Conservation (phyloP, 495 filamentous ascomycete genomes). For the Aspergillus ostianus region DNA sequence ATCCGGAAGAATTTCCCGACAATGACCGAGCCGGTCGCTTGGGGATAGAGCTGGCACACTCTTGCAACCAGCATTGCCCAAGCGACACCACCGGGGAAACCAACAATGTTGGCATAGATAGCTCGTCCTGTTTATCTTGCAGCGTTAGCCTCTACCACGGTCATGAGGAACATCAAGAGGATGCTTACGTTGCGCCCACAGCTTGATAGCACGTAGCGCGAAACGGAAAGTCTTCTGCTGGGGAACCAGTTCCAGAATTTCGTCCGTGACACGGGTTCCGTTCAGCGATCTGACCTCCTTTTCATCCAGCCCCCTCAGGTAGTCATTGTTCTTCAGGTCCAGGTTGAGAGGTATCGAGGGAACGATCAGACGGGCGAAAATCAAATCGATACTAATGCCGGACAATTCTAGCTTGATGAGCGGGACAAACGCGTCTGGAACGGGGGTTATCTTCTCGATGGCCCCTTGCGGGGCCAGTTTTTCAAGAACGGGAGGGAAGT, state of each 20-base stretch:
- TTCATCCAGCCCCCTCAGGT: conserved; percentile 84
- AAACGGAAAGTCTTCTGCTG: conserved; percentile 84
- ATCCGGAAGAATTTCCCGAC: conserved; percentile 92
- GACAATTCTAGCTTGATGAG: conserved; percentile 93
- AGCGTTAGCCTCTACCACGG: conserved; percentile 6
- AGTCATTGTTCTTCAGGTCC: conserved; percentile 74
- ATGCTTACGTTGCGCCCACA: conserved; percentile 83
- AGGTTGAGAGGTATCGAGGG: conserved; percentile 70
- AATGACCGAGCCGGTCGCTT: conserved; percentile 79
- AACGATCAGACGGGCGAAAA: conserved; percentile 77
- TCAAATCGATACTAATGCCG: conserved; percentile 91
- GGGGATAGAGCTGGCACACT: conserved; percentile 96
- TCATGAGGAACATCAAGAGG: background rate
- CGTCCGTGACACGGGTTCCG: conserved; percentile 87
- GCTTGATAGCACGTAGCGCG: conserved; percentile 86
- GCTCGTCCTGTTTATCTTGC: conserved; percentile 57
- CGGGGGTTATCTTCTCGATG: conserved; percentile 80
- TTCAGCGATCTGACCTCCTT: conserved; percentile 84
- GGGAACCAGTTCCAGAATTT: conserved; percentile 85
- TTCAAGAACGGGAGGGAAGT: conserved; percentile 74
- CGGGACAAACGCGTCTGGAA: conserved; percentile 87
- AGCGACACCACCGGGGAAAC: conserved; percentile 93
- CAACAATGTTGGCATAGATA: conserved; percentile 92
- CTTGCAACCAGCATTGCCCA: conserved; percentile 97
- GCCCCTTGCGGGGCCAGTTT: conserved; percentile 70